Evolutionary conservation across 1,284 basidiomycete genomes (phyloP).

Genomic region (Irpex sp.): DNA sequence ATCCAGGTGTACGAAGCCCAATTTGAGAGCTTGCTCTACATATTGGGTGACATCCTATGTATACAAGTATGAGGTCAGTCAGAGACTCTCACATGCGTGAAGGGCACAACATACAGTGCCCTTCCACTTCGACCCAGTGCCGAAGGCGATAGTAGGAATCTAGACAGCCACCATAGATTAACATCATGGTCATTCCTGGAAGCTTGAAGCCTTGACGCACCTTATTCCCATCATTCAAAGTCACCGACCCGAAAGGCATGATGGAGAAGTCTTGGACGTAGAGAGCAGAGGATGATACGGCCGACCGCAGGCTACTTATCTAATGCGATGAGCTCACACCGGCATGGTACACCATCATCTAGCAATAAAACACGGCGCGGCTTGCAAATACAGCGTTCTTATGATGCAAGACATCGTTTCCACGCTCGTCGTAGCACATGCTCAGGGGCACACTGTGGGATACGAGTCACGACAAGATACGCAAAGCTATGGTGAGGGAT

Average conservation of each 20-base stretch:
- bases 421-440: background rate
- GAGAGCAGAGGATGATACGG: background rate
- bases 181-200: too few relatives aligned
- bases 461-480: background rate
- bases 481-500: too few relatives aligned
- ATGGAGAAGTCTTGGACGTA: background rate
- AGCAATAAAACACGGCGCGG: background rate
- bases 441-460: background rate
- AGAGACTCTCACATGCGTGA: too few relatives aligned
- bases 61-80: background rate
- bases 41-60: conserved; percentile 28
- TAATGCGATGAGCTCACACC: background rate
- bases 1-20: conserved; percentile 31
- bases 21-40: conserved; percentile 29
- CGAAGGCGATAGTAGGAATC: conserved; percentile 29
- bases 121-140: conserved; percentile 29
- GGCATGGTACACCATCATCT: background rate
- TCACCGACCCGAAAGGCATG: conserved; percentile 26
- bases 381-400: background rate
- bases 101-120: conserved; percentile 20
- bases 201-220: too few relatives aligned
- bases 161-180: conserved; percentile 4
- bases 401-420: background rate
- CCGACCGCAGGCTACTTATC: background rate
- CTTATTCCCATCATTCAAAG: conserved; percentile 26